A percentile compares a stretch with the other conserved stretches of the same genome.
These are phyloP conservation scores for Skeletonema tropicum DNA, from an alignment of 108 stramenopile genomes.

Conservation along the genomic window DNA sequence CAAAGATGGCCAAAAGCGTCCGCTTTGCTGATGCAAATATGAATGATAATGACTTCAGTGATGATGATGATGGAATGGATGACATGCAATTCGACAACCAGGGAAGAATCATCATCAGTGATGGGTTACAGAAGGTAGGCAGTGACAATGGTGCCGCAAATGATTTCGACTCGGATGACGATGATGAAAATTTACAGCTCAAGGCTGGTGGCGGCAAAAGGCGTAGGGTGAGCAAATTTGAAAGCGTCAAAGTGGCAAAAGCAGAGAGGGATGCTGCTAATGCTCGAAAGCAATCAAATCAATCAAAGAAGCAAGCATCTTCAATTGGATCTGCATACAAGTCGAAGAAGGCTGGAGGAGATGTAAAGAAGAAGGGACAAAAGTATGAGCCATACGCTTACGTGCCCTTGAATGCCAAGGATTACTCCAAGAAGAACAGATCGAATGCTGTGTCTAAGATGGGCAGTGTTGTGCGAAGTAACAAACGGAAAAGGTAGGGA, in stretches of 20 bases:
- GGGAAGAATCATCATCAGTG: conserved; percentile 77
- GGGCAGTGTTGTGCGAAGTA: conserved; percentile 75
- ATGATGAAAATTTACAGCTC: conserved; percentile 25
- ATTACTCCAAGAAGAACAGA: conserved; percentile 87
- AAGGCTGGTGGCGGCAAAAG: conserved; percentile 35
- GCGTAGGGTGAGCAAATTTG: conserved; percentile 58
- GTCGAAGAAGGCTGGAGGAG: conserved; percentile 91
- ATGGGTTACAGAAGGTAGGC: conserved; percentile 40
- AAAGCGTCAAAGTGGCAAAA: conserved; percentile 44
- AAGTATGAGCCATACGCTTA: conserved; percentile 94
- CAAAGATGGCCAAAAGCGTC: conserved; percentile 72
- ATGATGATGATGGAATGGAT: conserved; percentile 58
- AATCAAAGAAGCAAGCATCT: conserved; percentile 25
- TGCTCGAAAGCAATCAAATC: conserved; percentile 26
- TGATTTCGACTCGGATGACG: conserved; percentile 31
- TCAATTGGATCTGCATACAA: conserved; percentile 85
- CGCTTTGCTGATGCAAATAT: conserved; percentile 51
- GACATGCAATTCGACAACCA: conserved; percentile 75
- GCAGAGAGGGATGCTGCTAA: conserved; percentile 32
- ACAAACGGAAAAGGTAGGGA: conserved; percentile 56
- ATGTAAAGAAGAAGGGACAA: conserved; percentile 88
- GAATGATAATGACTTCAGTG: conserved; percentile 56
- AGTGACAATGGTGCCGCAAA: conserved; percentile 12
- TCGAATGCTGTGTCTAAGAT: conserved; percentile 82
- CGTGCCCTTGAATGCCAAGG: conserved; percentile 89